These are phyloP conservation scores for Rhynchospora breviuscula DNA, from an alignment of 176 grass and related monocot species.

Conservation along the genomic window DNA sequence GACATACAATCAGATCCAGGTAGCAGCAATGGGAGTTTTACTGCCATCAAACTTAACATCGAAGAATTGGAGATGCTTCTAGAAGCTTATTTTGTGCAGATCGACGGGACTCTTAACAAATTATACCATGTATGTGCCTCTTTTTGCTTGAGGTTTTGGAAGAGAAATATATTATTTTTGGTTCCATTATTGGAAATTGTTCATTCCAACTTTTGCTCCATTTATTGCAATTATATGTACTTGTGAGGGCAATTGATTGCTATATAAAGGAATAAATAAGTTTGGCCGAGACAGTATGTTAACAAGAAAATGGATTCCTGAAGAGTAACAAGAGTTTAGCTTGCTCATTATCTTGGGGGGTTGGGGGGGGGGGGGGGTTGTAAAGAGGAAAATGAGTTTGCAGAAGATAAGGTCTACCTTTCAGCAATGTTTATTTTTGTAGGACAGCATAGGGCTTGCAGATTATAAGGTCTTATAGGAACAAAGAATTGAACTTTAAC, in stretches of 20 bases:
- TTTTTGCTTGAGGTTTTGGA: not conserved
- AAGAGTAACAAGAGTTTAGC: not conserved
- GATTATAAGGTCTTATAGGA: not conserved
- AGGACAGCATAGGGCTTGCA: not conserved
- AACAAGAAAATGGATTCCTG: not conserved
- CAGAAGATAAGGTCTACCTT: not conserved
- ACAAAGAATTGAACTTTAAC: not conserved
- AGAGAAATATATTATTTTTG: not conserved
- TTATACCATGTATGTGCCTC: constrained; percentile 60
- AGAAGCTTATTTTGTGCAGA: constrained; percentile 91
- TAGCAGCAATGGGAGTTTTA: constrained; percentile 55
- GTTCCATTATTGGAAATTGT: not conserved
- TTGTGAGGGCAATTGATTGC: not conserved
- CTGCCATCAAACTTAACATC: constrained; percentile 66
- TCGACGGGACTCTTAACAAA: constrained; percentile 86
- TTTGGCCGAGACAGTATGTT: not conserved
- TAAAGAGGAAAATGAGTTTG: not conserved
- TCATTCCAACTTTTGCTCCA: not conserved
- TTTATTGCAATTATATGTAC: not conserved
- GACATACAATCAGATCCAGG: constrained; percentile 47
- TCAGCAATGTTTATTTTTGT: not conserved
- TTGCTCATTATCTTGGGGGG: not conserved
- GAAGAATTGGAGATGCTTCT: constrained; percentile 93
- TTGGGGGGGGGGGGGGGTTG: not conserved
- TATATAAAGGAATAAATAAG: not conserved